Percentiles rank a stretch among this genome's conserved stretches.
These are phyloP conservation scores for Tricholoma terreum DNA, from an alignment of 768 basidiomycete species.

Conservation along the genomic window DNA sequence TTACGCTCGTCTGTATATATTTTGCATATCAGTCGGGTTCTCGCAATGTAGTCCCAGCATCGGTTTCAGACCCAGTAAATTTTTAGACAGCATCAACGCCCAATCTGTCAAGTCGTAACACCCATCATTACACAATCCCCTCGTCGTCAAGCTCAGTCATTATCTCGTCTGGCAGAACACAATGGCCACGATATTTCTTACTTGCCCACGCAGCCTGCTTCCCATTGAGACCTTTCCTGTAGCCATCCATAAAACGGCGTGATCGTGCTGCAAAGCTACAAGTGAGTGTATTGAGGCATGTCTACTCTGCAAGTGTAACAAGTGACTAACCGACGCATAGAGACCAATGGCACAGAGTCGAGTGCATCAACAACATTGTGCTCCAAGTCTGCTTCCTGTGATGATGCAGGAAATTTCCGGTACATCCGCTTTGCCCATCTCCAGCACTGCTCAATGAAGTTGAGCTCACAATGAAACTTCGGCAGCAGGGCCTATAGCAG, in stretches of 20 bases:
- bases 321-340: neutral
- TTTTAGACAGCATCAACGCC: too few species aligned
- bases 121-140: neutral
- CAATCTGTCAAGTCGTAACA: too few species aligned
- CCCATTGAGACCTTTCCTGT: neutral
- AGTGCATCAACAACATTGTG: neutral
- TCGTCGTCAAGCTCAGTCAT: neutral
- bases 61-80: too few species aligned
- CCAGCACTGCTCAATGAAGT: neutral
- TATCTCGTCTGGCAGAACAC: neutral
- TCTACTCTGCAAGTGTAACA: neutral
- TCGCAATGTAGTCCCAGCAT: too few species aligned
- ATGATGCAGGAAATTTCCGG: neutral
- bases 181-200: constrained; percentile 3
- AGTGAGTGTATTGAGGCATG: neutral
- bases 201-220: neutral
- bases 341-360: neutral
- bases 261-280: neutral
- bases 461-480: too few species aligned
- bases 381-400: neutral
- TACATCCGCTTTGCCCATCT: neutral
- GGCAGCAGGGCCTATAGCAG: too few species aligned
- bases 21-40: too few species aligned
- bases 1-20: too few species aligned
- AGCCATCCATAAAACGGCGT: neutral